Evolutionary conservation across 140 eudicot species (phyloP).

Genomic region (Anethum foeniculum): DNA sequence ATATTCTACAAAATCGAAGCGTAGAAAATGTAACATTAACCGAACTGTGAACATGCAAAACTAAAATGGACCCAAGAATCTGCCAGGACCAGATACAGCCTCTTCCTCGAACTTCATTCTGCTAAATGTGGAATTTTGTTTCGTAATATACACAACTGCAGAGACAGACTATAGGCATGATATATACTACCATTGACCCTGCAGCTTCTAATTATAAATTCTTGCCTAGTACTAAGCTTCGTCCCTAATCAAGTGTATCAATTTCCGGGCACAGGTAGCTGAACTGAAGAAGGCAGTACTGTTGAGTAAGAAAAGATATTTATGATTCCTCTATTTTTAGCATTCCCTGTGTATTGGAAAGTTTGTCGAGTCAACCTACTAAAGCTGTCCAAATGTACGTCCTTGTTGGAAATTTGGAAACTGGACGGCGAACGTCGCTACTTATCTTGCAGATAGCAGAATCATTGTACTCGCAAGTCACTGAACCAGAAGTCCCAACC

Average conservation of each 20-base stretch:
- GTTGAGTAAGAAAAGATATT: background rate
- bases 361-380: background rate
- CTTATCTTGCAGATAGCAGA: background rate
- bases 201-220: background rate
- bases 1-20: background rate
- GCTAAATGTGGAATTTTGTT: background rate
- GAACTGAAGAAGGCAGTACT: background rate
- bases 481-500: background rate
- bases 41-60: background rate
- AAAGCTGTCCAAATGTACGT: background rate
- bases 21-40: background rate
- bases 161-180: background rate
- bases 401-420: background rate
- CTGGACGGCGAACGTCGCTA: background rate
- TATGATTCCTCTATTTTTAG: background rate
- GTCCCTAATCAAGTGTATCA: background rate
- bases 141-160: background rate
- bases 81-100: background rate
- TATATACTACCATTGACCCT: background rate
- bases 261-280: background rate
- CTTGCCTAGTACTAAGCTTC: background rate
- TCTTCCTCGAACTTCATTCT: background rate
- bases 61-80: background rate
- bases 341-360: background rate
- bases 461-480: background rate